Evolutionary conservation across 345 rosid genomes (phyloP).

Genomic region (Aethionema arabicum): DNA sequence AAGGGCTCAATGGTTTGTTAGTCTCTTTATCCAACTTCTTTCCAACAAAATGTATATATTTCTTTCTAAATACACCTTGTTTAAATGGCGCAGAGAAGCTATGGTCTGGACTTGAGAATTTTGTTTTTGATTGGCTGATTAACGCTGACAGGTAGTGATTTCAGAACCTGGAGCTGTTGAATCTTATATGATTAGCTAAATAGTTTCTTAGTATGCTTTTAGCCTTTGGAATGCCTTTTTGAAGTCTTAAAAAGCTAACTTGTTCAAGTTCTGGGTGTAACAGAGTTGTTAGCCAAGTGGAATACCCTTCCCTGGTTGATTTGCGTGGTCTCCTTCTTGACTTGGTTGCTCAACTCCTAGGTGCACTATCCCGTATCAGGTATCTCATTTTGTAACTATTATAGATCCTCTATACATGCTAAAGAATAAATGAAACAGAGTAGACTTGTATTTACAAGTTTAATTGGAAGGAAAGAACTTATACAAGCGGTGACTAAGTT

Average conservation of each 20-base stretch:
- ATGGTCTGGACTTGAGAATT: slow-evolving; percentile 98
- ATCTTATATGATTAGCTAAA: slow-evolving; percentile 19
- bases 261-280: slow-evolving; percentile 31
- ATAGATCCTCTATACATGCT: slow-evolving; percentile 2
- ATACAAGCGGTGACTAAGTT: slow-evolving; percentile 6
- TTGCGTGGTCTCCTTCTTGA: slow-evolving; percentile 94
- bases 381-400: slow-evolving; percentile 33
- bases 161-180: slow-evolving; percentile 27
- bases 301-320: slow-evolving; percentile 97
- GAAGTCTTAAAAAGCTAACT: slow-evolving; percentile 11
- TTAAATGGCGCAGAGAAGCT: slow-evolving; percentile 74
- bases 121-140: slow-evolving; percentile 97
- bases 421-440: slow-evolving; percentile 5
- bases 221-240: slow-evolving; percentile 14
- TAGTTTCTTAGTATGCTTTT: slow-evolving; percentile 10
- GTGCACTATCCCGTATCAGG: slow-evolving; percentile 99
- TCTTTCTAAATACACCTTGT: slow-evolving; percentile 28
- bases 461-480: slow-evolving; percentile 18
- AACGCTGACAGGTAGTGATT: slow-evolving; percentile 87
- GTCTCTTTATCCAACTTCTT: slow-evolving; percentile 25
- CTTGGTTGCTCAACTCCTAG: slow-evolving; percentile 94
- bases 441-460: slow-evolving; percentile 17
- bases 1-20: slow-evolving; percentile 90
- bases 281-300: slow-evolving; percentile 98
- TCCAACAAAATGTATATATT: slow-evolving; percentile 24